Percentiles rank a stretch among this genome's conserved stretches.
These are phyloP conservation scores for Microstegium vimineum DNA, from an alignment of 176 grass and related monocot species.

Conservation along the genomic window DNA sequence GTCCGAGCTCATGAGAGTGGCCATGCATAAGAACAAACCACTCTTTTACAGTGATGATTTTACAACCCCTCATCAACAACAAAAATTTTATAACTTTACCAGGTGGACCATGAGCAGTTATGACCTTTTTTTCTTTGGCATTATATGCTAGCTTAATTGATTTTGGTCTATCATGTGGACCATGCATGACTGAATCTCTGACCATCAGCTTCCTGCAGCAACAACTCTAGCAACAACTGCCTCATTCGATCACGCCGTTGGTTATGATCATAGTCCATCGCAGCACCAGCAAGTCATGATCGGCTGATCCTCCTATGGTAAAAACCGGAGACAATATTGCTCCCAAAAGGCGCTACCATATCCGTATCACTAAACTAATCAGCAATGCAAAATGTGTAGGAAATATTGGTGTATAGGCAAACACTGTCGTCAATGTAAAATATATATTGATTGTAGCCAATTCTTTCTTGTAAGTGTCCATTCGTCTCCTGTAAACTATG, in stretches of 20 bases:
- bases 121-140: neutral
- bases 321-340: neutral
- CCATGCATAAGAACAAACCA: neutral
- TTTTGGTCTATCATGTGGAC: neutral
- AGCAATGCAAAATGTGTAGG: neutral
- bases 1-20: neutral
- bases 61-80: no score
- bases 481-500: slow-evolving; percentile 29
- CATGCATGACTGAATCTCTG: slow-evolving; percentile 44
- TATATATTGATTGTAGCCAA: slow-evolving; percentile 32
- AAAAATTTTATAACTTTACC: no score
- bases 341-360: neutral
- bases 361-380: neutral
- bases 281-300: slow-evolving; percentile 30
- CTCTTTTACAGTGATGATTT: neutral
- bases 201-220: slow-evolving; percentile 43
- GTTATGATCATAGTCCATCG: neutral
- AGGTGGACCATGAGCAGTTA: neutral
- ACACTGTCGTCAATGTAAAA: slow-evolving; percentile 38
- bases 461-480: slow-evolving; percentile 40
- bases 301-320: neutral
- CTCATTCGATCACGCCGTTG: neutral
- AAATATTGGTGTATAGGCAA: slow-evolving; percentile 31
- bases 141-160: neutral
- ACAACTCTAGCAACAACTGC: slow-evolving; percentile 19